Evolutionary conservation across 1,139 yeast genomes (phyloP).

Genomic region (Kodamaea sp.): DNA sequence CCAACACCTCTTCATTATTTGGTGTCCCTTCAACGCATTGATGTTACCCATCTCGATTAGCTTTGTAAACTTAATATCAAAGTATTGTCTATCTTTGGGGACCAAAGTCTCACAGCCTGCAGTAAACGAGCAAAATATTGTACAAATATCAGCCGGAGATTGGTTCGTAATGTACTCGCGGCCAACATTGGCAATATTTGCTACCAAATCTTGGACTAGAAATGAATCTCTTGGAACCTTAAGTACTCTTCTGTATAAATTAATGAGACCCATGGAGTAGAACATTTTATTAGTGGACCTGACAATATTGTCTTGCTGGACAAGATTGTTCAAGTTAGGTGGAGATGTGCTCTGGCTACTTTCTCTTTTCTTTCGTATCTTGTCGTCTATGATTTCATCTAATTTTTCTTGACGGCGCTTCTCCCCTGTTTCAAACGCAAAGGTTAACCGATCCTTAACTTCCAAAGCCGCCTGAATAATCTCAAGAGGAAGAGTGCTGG

Average conservation of each 20-base stretch:
- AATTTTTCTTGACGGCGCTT: slow-evolving; percentile 34
- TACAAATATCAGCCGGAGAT: slow-evolving; percentile 57
- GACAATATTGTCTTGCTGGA: slow-evolving; percentile 40
- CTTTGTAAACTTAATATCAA: slow-evolving; percentile 36
- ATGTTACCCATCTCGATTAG: slow-evolving; percentile 48
- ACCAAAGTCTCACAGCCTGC: slow-evolving; percentile 61
- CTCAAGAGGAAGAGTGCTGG: slow-evolving; percentile 28
- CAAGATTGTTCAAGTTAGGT: slow-evolving; percentile 20
- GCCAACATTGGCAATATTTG: slow-evolving; percentile 37
- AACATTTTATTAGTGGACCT: slow-evolving; percentile 59
- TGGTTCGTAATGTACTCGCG: slow-evolving; percentile 40
- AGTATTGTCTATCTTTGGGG: slow-evolving; percentile 32
- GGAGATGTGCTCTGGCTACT: slow-evolving; percentile 15
- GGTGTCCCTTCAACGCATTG: slow-evolving; percentile 50
- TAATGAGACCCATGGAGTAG: slow-evolving; percentile 55
- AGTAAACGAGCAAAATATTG: slow-evolving; percentile 55
- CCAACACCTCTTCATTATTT: slow-evolving; percentile 60
- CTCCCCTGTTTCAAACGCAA: slow-evolving; percentile 36
- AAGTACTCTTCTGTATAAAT: slow-evolving; percentile 57
- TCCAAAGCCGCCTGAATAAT: slow-evolving; percentile 49
- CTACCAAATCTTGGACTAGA: slow-evolving; percentile 49
- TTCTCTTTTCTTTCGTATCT: slow-evolving; percentile 15
- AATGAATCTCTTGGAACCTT: slow-evolving; percentile 47
- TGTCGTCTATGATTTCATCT: slow-evolving; percentile 25
- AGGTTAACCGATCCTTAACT: slow-evolving; percentile 39